Evolutionary conservation across 1,284 basidiomycete species (phyloP).

Genomic region (Puccinia brachypodii): DNA sequence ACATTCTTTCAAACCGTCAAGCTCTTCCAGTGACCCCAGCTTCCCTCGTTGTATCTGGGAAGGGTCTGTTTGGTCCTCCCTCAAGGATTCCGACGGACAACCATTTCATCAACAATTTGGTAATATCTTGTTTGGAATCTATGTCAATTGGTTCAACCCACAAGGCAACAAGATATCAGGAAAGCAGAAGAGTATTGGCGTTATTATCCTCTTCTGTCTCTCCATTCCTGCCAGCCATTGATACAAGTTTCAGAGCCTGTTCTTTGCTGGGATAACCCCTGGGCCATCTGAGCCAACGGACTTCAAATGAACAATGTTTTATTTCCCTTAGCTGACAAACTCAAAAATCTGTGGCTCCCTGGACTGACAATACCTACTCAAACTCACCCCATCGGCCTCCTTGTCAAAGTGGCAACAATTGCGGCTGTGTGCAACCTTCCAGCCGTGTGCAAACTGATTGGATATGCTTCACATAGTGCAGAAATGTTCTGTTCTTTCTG

Average conservation of each 20-base stretch:
- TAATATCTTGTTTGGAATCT: constrained; percentile 35
- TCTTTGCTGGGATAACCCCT: constrained; percentile 44
- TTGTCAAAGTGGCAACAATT: constrained; percentile 23
- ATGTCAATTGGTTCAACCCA: constrained; percentile 39
- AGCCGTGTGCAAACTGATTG: constrained; percentile 34
- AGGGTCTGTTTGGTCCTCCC: background rate
- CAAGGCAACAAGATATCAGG: constrained; percentile 32
- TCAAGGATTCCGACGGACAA: constrained; percentile 1
- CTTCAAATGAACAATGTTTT: constrained; percentile 40
- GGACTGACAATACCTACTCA: constrained; percentile 28
- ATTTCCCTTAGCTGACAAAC: constrained; percentile 5
- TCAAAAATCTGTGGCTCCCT: constrained; percentile 16
- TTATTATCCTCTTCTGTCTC: constrained; percentile 37
- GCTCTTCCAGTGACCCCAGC: background rate
- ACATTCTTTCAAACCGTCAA: background rate
- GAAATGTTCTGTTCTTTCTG: constrained; percentile 37
- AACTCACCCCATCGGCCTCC: background rate
- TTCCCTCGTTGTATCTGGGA: constrained; percentile 18
- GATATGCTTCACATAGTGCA: constrained; percentile 37
- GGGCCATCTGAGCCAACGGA: constrained; percentile 29
- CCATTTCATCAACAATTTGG: constrained; percentile 10
- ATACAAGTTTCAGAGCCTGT: constrained; percentile 33
- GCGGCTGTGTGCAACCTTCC: constrained; percentile 32
- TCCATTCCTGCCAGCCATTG: constrained; percentile 36
- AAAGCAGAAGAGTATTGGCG: constrained; percentile 38